Conservation (phyloP, 331 rosid genomes). For the Malus hybrid region DNA sequence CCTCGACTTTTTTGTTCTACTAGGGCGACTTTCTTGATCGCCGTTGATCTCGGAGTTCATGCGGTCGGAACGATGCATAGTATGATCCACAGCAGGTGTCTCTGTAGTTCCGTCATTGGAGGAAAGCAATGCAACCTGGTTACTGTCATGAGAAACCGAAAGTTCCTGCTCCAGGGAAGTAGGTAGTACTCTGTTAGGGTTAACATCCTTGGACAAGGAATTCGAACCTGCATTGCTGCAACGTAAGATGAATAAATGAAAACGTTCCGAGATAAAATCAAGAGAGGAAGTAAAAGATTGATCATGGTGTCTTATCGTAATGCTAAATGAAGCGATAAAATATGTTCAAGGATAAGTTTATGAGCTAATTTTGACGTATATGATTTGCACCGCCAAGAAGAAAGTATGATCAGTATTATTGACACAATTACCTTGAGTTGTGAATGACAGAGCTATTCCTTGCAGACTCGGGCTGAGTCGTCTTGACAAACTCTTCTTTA, state of each 20-base stretch:
- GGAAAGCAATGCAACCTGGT: constrained; percentile 20
- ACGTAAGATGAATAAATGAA: not conserved
- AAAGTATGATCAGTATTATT: not conserved
- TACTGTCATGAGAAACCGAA: constrained; percentile 24
- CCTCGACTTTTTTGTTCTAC: constrained; percentile 12
- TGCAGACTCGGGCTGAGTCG: constrained; percentile 21
- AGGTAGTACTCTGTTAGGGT: constrained; percentile 55
- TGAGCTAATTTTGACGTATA: not conserved
- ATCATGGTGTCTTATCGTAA: not conserved
- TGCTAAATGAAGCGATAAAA: not conserved
- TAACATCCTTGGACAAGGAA: constrained; percentile 42
- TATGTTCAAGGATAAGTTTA: not conserved
- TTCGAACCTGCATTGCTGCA: constrained; percentile 44
- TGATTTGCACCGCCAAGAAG: not conserved
- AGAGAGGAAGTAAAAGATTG: not conserved
- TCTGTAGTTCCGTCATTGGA: constrained; percentile 12
- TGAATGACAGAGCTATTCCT: constrained; percentile 23
- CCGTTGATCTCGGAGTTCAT: constrained; percentile 4
- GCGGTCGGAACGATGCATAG: constrained; percentile 1
- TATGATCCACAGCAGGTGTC: constrained; percentile 11
- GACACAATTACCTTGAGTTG: constrained; percentile 43
- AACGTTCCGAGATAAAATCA: not conserved
- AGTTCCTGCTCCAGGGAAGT: constrained; percentile 43
- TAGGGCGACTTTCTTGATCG: constrained; percentile 13
- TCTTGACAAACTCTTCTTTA: constrained; percentile 10